Conservation (phyloP, 192 early-diverging fungal species). For the Backusella liffmaniae region DNA sequence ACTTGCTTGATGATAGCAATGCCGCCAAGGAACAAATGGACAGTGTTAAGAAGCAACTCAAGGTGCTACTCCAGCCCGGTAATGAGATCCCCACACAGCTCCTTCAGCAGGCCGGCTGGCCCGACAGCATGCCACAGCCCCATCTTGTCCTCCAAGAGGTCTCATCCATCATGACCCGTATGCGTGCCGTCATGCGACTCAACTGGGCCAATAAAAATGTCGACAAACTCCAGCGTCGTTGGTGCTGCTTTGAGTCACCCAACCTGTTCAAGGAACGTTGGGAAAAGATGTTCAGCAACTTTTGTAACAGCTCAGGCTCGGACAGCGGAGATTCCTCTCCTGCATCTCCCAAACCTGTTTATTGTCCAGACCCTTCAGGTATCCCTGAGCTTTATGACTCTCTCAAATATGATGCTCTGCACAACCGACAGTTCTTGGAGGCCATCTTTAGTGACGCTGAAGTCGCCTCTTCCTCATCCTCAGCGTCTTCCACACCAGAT, state of each 20-base stretch:
- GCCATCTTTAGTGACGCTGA: slow-evolving; percentile 58
- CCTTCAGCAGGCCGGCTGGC: slow-evolving; percentile 37
- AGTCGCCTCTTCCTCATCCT: neutral
- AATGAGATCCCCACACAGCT: slow-evolving; percentile 19
- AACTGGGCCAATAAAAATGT: slow-evolving; percentile 65
- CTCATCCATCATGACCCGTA: slow-evolving; percentile 62
- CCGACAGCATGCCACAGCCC: slow-evolving; percentile 39
- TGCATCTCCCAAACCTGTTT: neutral
- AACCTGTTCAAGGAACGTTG: slow-evolving; percentile 89
- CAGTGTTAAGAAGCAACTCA: slow-evolving; percentile 72
- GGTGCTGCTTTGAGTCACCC: slow-evolving; percentile 91
- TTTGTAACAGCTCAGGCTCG: slow-evolving; percentile 48
- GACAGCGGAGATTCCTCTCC: slow-evolving; percentile 11
- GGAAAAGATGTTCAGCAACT: slow-evolving; percentile 94
- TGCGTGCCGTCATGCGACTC: slow-evolving; percentile 73
- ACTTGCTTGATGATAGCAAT: slow-evolving; percentile 94
- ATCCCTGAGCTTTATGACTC: slow-evolving; percentile 94
- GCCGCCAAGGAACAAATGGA: slow-evolving; percentile 96
- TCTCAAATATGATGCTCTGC: slow-evolving; percentile 95
- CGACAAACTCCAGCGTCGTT: slow-evolving; percentile 66
- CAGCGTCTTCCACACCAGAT: neutral
- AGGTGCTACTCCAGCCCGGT: slow-evolving; percentile 39
- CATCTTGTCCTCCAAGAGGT: slow-evolving; percentile 59
- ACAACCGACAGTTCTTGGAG: slow-evolving; percentile 87
- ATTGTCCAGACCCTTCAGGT: slow-evolving; percentile 68